Conservation (phyloP, 345 rosid species). For the Syzygium oleosum region DNA sequence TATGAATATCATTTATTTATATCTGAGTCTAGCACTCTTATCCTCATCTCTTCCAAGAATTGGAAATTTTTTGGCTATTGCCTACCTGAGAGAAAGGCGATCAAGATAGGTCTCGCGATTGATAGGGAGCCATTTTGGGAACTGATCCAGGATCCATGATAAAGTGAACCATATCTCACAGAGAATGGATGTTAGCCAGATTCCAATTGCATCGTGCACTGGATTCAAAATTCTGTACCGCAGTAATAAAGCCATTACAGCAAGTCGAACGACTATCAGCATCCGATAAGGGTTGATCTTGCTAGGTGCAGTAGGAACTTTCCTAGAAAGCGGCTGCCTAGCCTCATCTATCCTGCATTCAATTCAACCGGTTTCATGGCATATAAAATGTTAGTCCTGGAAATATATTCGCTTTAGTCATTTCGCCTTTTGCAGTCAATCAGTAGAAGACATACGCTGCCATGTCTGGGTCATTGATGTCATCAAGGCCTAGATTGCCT, state of each 20-base stretch:
- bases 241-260: constrained; percentile 59
- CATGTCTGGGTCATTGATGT: constrained; percentile 53
- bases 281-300: constrained; percentile 80
- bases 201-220: constrained; percentile 70
- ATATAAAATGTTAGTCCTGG: neutral
- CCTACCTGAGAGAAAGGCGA: constrained; percentile 24
- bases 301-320: constrained; percentile 86
- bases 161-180: constrained; percentile 96
- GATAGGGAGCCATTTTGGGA: constrained; percentile 91
- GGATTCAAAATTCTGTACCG: constrained; percentile 80
- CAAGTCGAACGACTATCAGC: constrained; percentile 77
- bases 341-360: constrained; percentile 69
- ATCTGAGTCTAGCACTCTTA: neutral
- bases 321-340: constrained; percentile 71
- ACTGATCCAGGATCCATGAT: constrained; percentile 97
- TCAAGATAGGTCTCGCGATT: constrained; percentile 86
- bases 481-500: constrained; percentile 79
- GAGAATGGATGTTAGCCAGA: constrained; percentile 83
- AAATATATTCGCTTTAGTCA: neutral
- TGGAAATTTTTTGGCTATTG: neutral
- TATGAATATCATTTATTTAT: neutral
- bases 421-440: neutral
- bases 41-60: neutral
- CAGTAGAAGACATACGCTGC: constrained; percentile 32
- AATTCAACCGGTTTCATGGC: neutral